Percentiles rank a stretch among this genome's conserved stretches.
These are phyloP conservation scores for Candida taoyuanica DNA, from an alignment of 805 yeast species.

Conservation along the genomic window DNA sequence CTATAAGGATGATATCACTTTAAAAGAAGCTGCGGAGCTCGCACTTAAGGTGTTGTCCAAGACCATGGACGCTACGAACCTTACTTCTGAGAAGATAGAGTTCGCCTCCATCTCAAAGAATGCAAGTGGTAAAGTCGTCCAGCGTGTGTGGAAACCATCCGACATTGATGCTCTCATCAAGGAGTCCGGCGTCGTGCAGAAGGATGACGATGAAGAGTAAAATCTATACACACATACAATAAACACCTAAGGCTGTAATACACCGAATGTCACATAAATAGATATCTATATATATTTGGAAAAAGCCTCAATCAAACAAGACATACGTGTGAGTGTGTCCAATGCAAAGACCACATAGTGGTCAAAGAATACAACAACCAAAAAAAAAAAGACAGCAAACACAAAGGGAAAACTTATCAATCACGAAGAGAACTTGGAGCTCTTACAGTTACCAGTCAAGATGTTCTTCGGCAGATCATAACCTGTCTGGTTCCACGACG, in stretches of 20 bases:
- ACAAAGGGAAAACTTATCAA: not conserved
- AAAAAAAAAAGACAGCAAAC: not conserved
- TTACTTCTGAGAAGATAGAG: slow-evolving; percentile 88
- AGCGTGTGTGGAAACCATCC: slow-evolving; percentile 73
- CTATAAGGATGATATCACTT: slow-evolving; percentile 72
- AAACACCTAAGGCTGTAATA: not conserved
- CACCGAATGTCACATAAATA: not conserved
- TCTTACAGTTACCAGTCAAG: slow-evolving; percentile 47
- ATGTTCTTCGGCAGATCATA: slow-evolving; percentile 61
- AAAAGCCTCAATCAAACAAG: no score
- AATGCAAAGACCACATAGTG: not conserved
- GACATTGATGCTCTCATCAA: slow-evolving; percentile 74
- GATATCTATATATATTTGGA: no score
- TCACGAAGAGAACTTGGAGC: slow-evolving; percentile 25
- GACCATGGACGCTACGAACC: slow-evolving; percentile 85
- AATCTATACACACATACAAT: not conserved
- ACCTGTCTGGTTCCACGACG: slow-evolving; percentile 75
- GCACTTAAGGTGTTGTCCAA: slow-evolving; percentile 90
- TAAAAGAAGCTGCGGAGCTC: slow-evolving; percentile 76
- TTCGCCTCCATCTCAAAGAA: slow-evolving; percentile 70
- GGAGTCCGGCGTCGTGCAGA: slow-evolving; percentile 62
- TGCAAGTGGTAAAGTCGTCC: slow-evolving; percentile 48
- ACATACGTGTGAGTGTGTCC: no score
- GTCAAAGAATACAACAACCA: not conserved
- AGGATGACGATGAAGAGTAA: slow-evolving; percentile 43